Base-by-base conservation (phyloP, 305 asterid species). In the Plantago coronopus region DNA sequence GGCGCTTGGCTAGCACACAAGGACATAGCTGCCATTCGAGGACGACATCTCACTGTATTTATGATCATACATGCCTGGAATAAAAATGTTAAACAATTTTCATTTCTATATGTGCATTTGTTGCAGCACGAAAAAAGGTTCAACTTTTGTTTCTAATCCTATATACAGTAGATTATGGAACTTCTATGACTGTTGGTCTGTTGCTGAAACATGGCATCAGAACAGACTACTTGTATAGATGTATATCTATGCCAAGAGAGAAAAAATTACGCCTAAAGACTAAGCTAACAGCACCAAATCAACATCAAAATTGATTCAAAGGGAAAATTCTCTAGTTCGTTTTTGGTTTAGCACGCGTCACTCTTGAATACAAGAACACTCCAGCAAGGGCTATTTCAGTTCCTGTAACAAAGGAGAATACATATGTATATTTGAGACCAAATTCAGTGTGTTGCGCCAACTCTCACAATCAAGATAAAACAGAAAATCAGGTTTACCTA, bases 311-410 rank as follows among this genome's bases (percentile, higher is more conserved):
- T 42, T 73, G 66, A 31, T 31, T 3, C 13, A 27, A 68, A 67
- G 59, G 4, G 14, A 17, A 54, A 13, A 57, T 37, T n/a, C 59
- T 57, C 83, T 66, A 90, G 57, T 86, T 86, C 54, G 79, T 66
- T 78, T 83, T 88, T 1, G 91, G 79, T 72, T 82, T 87, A 64
- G 81, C 83, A 47, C 96, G 76, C 77, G 85, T 87, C 81, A 83
- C 94, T 69, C 96, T 85, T 23, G 87, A 84, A 62, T 85, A 83
- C 62, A 83, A 67, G 78, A 85, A 83, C 57, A 85, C 91, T 49
- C 95, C 91, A 59, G 81, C 78, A 59, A 86, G 95, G 64, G 88
- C 88, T 31, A 86, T 61, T 61, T 86, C 91, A 15, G 95, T 86
- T 44, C 95, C 95, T 85, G 76, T 63, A 72, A 29, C 61, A 67